phyloP scores from a whole-genome alignment of 1,139 yeast species.

The Candida sp. region DNA sequence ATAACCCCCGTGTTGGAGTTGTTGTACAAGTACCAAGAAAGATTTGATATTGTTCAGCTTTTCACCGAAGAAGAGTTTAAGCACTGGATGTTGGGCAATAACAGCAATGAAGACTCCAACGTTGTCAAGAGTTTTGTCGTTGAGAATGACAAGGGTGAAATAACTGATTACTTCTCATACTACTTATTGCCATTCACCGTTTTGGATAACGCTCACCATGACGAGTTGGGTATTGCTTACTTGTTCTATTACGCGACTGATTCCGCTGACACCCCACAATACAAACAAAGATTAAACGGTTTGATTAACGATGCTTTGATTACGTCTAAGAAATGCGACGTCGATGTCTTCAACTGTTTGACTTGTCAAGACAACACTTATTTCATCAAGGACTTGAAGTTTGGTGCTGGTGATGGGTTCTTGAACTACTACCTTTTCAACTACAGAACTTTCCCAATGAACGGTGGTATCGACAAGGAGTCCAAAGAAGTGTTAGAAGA shows the following conservation, averaged over 20 bases:
- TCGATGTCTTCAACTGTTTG: conserved; percentile 94
- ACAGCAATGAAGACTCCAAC: conserved; percentile 28
- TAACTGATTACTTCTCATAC: conserved; percentile 90
- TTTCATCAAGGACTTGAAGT: conserved; percentile 81
- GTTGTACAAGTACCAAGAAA: conserved; percentile 62
- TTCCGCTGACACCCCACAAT: conserved; percentile 32
- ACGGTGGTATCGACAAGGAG: conserved; percentile 72
- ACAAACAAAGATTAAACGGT: conserved; percentile 61
- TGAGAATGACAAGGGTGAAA: conserved; percentile 61
- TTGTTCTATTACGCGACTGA: conserved; percentile 89
- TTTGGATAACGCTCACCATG: conserved; percentile 66
- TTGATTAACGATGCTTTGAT: conserved; percentile 80
- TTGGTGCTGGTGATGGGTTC: conserved; percentile 94
- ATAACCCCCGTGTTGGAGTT: conserved; percentile 65
- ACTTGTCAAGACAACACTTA: conserved; percentile 89
- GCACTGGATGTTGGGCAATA: conserved; percentile 78
- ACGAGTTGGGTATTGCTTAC: conserved; percentile 84
- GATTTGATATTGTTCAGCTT: conserved; percentile 75
- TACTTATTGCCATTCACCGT: conserved; percentile 90
- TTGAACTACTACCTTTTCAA: conserved; percentile 92
- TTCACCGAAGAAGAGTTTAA: conserved; percentile 72
- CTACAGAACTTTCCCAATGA: conserved; percentile 79
- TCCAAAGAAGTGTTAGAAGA: conserved; percentile 54
- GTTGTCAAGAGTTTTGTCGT: conserved; percentile 85
- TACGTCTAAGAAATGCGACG: conserved; percentile 65